Evolutionary conservation across 768 basidiomycete species (phyloP), one percentile per base, ranked within the genome.

Genomic region (Hortiboletus campestris): DNA sequence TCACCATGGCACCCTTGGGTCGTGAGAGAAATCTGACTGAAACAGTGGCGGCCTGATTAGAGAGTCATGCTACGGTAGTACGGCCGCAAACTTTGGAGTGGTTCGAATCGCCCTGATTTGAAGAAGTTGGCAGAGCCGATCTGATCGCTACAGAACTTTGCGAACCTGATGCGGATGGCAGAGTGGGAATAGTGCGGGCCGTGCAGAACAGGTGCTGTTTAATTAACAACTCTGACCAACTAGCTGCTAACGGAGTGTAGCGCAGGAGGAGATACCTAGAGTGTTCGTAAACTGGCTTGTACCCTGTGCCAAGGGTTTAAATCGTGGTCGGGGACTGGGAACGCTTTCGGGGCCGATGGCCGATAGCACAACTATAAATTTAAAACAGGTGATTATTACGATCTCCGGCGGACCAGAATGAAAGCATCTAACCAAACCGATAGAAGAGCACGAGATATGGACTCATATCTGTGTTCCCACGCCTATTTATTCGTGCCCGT

Each of bases 1-100:
- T 31, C 4, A 42, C 13, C 20, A 17, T 9, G n/a, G 6, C 45
- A 20, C 25, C n/a, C 25, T 25, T 39, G 31, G 36, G 29, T 41
- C 58, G 59, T 60, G 58, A 60, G 58, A 60, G 43, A 36, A 50
- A 55, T 2, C 13, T 6, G 35, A 58, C 36, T 25, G 41, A 49
- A 59, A 43, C 35, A 9, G 22, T 25, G 16, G 2, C n/a, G 20
- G 2, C 12, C 32, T 1, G 4, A 32, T 32, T n/a, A n/a, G n/a
- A 25, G 25, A 25, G 25, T 25, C 25, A 25, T 3, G 25, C 25
- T 25, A 25, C 4, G n/a, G n/a, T n/a, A n/a, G n/a, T n/a, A n/a
- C n/a, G 25, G 25, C 4, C 25, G 25, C 6, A 1, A 25, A 25
- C 25, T 25, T 4, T 6, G 6, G 6, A 3, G 6, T 45, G 19